Evolutionary conservation across 2,329 filamentous ascomycete genomes (phyloP).

Genomic region (Penicillium vulpinum): DNA sequence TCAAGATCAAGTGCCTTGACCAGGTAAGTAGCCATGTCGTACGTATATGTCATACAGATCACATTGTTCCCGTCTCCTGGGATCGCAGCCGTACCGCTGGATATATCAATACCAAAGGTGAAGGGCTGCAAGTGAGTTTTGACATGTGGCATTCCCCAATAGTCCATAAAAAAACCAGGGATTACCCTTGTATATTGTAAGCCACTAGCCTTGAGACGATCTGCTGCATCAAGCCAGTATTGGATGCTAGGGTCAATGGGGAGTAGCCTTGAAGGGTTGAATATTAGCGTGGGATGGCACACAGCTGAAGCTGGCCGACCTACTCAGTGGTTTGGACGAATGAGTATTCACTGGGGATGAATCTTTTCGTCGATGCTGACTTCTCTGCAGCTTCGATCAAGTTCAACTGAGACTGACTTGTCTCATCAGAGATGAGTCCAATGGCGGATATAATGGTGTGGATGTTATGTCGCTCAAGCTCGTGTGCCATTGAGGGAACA

Average conservation of each 20-base stretch:
- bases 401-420: constrained; percentile 41
- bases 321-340: constrained; percentile 37
- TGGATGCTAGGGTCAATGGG: constrained; percentile 33
- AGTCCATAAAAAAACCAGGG: constrained; percentile 51
- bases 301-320: constrained; percentile 5
- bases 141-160: constrained; percentile 43
- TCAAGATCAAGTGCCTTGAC: constrained; percentile 43
- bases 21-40: constrained; percentile 52
- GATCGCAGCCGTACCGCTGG: constrained; percentile 48
- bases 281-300: constrained; percentile 2
- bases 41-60: constrained; percentile 51
- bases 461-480: constrained; percentile 41
- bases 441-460: constrained; percentile 50
- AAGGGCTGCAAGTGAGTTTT: constrained; percentile 43
- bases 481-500: constrained; percentile 26
- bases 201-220: constrained; percentile 32
- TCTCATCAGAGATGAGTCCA: constrained; percentile 30
- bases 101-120: constrained; percentile 48
- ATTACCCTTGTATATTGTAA: constrained; percentile 44
- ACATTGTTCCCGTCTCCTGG: constrained; percentile 51
- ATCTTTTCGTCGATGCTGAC: constrained; percentile 41
- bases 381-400: constrained; percentile 48
- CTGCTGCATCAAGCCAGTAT: constrained; percentile 29
- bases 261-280: constrained; percentile 21
- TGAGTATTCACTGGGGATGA: constrained; percentile 49